These are phyloP conservation scores for Dothideomycetidae sp. DNA, from an alignment of 2,329 filamentous ascomycete genomes.

Conservation along the genomic window DNA sequence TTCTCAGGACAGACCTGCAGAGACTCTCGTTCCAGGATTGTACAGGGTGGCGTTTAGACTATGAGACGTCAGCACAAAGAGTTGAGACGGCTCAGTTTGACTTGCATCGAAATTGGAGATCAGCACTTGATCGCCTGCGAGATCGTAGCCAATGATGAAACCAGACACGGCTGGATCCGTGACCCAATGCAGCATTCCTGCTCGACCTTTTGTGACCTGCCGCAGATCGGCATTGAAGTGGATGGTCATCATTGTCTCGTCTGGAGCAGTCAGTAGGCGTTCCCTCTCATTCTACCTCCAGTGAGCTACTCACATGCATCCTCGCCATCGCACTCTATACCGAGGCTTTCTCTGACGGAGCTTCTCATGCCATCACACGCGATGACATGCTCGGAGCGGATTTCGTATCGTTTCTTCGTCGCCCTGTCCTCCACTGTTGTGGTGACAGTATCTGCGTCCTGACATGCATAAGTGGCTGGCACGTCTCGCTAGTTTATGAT, in stretches of 20 bases:
- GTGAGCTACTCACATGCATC: conserved; percentile 23
- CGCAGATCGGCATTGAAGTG: conserved; percentile 31
- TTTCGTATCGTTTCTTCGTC: conserved; percentile 19
- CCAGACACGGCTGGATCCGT: conserved; percentile 30
- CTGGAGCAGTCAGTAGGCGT: neutral
- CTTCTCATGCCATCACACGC: conserved; percentile 27
- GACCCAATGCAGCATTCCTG: conserved; percentile 34
- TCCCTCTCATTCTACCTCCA: neutral
- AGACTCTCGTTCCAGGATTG: conserved; percentile 25
- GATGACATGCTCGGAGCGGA: conserved; percentile 23
- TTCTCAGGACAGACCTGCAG: conserved; percentile 21
- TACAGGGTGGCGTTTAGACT: conserved; percentile 21
- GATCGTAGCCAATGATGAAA: conserved; percentile 32
- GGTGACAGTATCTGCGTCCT: conserved; percentile 12
- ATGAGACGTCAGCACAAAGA: neutral
- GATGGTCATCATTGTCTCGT: conserved; percentile 34
- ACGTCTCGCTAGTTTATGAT: too few species aligned
- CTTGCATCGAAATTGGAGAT: conserved; percentile 31
- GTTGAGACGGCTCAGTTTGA: neutral
- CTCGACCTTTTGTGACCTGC: conserved; percentile 24
- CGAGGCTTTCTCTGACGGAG: conserved; percentile 21
- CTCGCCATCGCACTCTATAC: conserved; percentile 29
- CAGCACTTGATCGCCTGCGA: conserved; percentile 29
- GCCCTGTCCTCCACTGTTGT: neutral
- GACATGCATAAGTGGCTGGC: too few species aligned